Conservation (phyloP, 305 asterid genomes). For the Solanum chacoense region DNA sequence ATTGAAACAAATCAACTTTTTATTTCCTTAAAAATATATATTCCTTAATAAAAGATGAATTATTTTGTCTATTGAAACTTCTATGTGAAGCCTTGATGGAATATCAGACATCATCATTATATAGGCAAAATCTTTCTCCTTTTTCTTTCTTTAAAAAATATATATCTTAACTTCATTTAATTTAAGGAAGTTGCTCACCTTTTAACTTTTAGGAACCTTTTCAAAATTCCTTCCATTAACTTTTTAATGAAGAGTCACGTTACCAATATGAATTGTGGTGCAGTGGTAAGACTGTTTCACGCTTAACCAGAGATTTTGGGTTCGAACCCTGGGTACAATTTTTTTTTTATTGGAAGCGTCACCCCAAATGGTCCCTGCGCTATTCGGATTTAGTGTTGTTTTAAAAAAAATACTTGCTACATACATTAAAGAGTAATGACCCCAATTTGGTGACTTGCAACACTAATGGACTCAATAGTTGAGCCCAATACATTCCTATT, state of each 20-base stretch:
- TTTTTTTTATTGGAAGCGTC: background rate
- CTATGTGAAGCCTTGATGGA: background rate
- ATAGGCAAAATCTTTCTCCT: background rate
- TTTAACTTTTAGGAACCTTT: background rate
- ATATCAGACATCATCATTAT: background rate
- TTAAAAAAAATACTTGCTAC: background rate
- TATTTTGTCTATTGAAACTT: background rate
- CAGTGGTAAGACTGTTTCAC: fast-evolving
- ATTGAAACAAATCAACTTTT: background rate
- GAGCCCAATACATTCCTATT: background rate
- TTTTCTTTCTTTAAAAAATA: background rate
- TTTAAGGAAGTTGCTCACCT: background rate
- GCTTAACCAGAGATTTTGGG: fast-evolving
- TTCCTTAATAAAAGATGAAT: background rate
- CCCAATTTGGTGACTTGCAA: background rate
- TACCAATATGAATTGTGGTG: background rate
- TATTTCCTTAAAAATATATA: background rate
- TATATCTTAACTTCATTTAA: background rate
- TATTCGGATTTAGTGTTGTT: too few relatives aligned
- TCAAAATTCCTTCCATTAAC: background rate
- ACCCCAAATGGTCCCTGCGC: fast-evolving
- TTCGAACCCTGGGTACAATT: too few relatives aligned
- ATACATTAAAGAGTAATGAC: background rate
- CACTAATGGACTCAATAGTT: background rate
- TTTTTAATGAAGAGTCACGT: background rate